Evolutionary conservation across 257 asterid genomes (phyloP).

Genomic region (Jacaranda mimosifolia): DNA sequence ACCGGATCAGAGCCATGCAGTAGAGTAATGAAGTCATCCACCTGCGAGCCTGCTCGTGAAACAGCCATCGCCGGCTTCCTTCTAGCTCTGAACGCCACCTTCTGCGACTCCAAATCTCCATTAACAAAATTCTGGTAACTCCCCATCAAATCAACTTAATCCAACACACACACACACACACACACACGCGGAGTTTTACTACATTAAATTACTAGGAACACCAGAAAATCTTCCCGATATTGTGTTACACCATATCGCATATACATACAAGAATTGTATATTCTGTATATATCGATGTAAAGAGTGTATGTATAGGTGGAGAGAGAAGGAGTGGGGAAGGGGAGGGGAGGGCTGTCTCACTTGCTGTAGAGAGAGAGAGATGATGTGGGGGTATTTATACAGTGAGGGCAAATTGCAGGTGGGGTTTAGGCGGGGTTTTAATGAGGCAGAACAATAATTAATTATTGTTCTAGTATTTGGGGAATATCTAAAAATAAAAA

Average conservation of each 20-base stretch:
- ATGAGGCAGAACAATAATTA: background rate
- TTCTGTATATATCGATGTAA: background rate
- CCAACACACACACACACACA: constrained; percentile 4
- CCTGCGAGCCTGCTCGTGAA: constrained; percentile 43
- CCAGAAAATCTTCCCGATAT: background rate
- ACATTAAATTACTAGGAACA: background rate
- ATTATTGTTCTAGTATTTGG: no score
- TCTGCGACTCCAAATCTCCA: constrained; percentile 43
- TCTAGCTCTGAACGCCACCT: constrained; percentile 45
- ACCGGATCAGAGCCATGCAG: constrained; percentile 81
- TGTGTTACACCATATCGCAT: background rate
- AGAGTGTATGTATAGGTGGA: background rate
- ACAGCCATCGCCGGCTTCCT: constrained; percentile 39
- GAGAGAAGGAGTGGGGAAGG: background rate
- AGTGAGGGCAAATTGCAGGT: constrained; percentile 5
- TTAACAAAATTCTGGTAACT: constrained; percentile 25
- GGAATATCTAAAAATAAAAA: no score
- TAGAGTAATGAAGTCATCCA: constrained; percentile 54
- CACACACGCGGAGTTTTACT: background rate
- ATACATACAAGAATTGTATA: background rate
- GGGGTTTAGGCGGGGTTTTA: constrained; percentile 47
- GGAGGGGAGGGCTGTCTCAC: background rate
- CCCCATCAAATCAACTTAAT: constrained; percentile 41
- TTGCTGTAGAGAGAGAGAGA: constrained; percentile 25
- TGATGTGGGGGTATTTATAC: background rate